Conservation (phyloP, 2,329 filamentous ascomycete species). For the Orbilia javanica region DNA sequence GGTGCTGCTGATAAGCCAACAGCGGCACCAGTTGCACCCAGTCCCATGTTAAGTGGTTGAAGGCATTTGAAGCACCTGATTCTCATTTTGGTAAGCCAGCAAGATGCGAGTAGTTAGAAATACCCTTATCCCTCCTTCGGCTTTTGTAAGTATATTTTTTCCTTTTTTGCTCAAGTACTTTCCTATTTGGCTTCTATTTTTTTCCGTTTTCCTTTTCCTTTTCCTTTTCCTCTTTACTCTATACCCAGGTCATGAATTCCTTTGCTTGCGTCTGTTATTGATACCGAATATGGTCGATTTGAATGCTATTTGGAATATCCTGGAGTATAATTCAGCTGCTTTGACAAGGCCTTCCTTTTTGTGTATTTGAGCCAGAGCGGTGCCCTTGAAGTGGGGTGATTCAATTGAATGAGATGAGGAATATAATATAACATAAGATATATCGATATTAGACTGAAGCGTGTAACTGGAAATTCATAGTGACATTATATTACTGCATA, state of each 20-base stretch:
- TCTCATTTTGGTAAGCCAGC: conserved; percentile 9
- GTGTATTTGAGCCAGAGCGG: background rate
- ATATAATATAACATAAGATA: background rate
- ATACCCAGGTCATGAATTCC: conserved; percentile 58
- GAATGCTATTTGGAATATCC: conserved; percentile 17
- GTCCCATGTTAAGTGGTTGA: conserved; percentile 50
- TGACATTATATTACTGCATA: too few relatives aligned
- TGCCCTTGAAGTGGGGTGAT: background rate
- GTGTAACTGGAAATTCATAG: background rate
- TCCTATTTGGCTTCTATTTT: background rate
- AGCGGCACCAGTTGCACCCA: conserved; percentile 52
- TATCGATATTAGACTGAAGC: background rate
- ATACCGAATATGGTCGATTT: conserved; percentile 16
- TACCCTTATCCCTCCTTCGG: conserved; percentile 32
- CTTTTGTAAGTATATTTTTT: conserved; percentile 33
- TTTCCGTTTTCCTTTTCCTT: background rate
- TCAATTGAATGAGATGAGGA: background rate
- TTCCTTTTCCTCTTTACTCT: conserved; percentile 5
- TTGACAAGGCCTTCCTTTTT: background rate
- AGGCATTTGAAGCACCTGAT: background rate
- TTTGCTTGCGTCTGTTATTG: conserved; percentile 27
- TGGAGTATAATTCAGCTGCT: conserved; percentile 15
- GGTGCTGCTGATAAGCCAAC: conserved; percentile 29
- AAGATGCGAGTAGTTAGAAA: conserved; percentile 34
- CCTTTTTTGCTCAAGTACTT: background rate